Base-by-base conservation (phyloP, 2,329 filamentous ascomycete genomes). In the Colletotrichum sp. region DNA sequence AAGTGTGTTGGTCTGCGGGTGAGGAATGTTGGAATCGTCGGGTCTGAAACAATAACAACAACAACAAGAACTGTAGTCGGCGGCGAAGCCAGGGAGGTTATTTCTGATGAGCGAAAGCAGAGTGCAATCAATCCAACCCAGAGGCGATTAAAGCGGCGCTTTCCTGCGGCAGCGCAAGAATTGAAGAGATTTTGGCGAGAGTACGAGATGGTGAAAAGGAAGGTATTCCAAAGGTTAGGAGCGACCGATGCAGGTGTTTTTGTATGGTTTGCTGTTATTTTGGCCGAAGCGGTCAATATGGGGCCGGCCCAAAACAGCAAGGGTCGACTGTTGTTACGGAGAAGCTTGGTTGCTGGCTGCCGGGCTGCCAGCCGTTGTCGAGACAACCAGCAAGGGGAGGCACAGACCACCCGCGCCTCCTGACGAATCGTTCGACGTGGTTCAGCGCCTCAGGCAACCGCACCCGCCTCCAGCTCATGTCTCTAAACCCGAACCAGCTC, bases 11-110 rank as follows among this genome's bases (percentile, higher is more conserved):
- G 30, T 26, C 43, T 67, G 70, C 48, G n/a, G 55, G 18, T 48
- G 65, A 58, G 70, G 74, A 76, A 76, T 76, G 74, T 74, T 74
- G 74, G 67, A 76, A 61, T 72, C 60, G 72, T 36, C 60, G 55
- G 43, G 28, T 61, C 72, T 76, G 74, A 76, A 76, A 76, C 74
- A 76, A 76, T 76, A 74, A 76, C 74, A 76, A 76, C 70, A 75
- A 75, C 73, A 76, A 67, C 34, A 63, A 63, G 43, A 64, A n/a
- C 68, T 63, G 67, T 48, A 69, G 67, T 70, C 32, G 43, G 26
- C 55, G 21, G 55, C 28, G 30, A 32, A 63, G 28, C 2, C n/a
- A 63, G 63, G 36, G 21, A 16, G 63, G 34, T 21, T 21, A 21
- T 15, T 52, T 21, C n/a, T 21, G 36, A 18, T 5, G 16, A 30